phyloP scores from a whole-genome alignment of 2,329 filamentous ascomycete genomes.

The Penicillium aurantiogriseum region DNA sequence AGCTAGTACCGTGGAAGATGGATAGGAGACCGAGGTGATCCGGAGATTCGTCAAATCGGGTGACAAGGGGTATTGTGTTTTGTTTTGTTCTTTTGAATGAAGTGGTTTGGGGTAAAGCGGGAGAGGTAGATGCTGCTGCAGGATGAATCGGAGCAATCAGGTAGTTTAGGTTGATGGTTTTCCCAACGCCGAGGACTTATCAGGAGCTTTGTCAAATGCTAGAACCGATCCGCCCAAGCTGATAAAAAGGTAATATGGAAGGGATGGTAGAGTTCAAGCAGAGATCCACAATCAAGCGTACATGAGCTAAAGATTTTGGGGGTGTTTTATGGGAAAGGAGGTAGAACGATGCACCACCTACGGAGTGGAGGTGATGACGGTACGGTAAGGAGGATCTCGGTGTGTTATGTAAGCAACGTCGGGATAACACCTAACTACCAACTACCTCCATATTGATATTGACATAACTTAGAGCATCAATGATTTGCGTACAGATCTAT shows the following conservation, averaged over 20 bases:
- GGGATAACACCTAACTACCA: not conserved
- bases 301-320: not conserved
- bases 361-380: conserved; percentile 16
- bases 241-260: not conserved
- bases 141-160: conserved; percentile 1
- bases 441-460: too few species aligned
- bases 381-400: conserved; percentile 15
- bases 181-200: conserved; percentile 2
- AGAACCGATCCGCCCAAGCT: not conserved
- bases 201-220: conserved; percentile 1
- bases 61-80: not conserved
- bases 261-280: not conserved
- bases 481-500: too few species aligned
- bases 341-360: conserved; percentile 1
- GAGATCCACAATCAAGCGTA: conserved; percentile 2
- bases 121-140: not conserved
- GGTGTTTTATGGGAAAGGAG: conserved; percentile 6
- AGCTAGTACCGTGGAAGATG: not conserved
- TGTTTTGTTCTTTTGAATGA: too few species aligned
- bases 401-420: conserved; percentile 4
- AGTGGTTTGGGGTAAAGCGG: not conserved
- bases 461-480: not conserved
- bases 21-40: not conserved
- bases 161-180: conserved; percentile 4
- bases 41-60: not conserved